phyloP scores from a whole-genome alignment of 2,329 filamentous ascomycete genomes.

The Diaporthe helianthi region DNA sequence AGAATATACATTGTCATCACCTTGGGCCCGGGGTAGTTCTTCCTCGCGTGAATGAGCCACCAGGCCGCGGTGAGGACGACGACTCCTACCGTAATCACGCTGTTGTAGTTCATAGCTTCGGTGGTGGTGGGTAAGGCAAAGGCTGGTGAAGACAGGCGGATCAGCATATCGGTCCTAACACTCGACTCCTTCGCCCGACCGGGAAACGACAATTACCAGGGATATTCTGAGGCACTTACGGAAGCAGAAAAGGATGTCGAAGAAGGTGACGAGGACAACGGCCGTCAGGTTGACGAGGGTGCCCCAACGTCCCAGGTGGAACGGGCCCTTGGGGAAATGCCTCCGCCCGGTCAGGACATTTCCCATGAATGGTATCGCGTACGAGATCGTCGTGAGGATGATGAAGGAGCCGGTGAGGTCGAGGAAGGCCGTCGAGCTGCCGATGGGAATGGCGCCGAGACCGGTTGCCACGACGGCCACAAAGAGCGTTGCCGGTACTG shows the following conservation, averaged over 20 bases:
- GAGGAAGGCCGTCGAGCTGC: constrained; percentile 61
- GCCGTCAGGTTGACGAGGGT: constrained; percentile 56
- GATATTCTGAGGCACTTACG: constrained; percentile 47
- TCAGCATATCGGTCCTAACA: neutral
- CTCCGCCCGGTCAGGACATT: constrained; percentile 60
- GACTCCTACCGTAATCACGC: constrained; percentile 59
- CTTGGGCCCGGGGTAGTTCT: constrained; percentile 59
- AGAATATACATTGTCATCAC: constrained; percentile 54
- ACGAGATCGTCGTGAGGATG: constrained; percentile 62
- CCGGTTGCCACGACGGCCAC: constrained; percentile 58
- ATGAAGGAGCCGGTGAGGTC: constrained; percentile 66
- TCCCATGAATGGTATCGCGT: constrained; percentile 55
- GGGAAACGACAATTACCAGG: neutral
- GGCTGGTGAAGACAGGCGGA: constrained; percentile 40
- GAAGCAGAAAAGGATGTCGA: constrained; percentile 67
- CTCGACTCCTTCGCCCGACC: too few species aligned
- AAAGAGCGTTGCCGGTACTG: constrained; percentile 64
- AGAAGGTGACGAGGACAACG: constrained; percentile 60
- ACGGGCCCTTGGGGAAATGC: constrained; percentile 59
- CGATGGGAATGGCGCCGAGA: constrained; percentile 63
- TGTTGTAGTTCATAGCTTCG: constrained; percentile 60
- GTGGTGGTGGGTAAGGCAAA: constrained; percentile 50
- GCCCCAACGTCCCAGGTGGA: constrained; percentile 60
- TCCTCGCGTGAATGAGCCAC: constrained; percentile 57
- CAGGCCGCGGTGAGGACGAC: constrained; percentile 54